phyloP scores from a whole-genome alignment of 2,329 filamentous ascomycete species.

The Chalaropsis ovoidea region DNA sequence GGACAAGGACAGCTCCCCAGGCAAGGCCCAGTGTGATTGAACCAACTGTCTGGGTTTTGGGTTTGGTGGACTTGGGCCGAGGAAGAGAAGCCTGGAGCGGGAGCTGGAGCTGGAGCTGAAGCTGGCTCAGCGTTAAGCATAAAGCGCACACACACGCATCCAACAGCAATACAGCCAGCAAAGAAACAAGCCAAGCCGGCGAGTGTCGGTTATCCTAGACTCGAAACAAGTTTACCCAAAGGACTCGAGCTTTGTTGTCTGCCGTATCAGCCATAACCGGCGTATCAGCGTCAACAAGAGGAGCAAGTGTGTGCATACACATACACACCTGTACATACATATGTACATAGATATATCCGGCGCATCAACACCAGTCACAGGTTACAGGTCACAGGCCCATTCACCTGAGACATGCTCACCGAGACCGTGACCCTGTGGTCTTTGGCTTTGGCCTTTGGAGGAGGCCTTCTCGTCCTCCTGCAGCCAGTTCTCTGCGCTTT shows the following conservation, averaged over 20 bases:
- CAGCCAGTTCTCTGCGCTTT: no score
- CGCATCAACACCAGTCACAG: slow-evolving; percentile 1
- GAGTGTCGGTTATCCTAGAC: neutral
- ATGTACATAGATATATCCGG: neutral
- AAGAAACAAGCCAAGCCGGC: neutral
- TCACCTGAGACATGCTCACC: slow-evolving; percentile 11
- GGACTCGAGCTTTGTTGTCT: neutral
- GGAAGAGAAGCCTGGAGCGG: neutral
- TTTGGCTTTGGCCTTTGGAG: no score
- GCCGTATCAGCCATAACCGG: neutral
- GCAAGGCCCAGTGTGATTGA: neutral
- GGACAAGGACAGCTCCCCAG: neutral
- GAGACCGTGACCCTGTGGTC: neutral
- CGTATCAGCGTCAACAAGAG: no score
- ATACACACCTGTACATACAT: neutral
- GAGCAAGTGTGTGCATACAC: no score
- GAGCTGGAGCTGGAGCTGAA: neutral
- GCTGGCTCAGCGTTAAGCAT: neutral
- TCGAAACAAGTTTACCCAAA: neutral
- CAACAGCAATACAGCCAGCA: neutral
- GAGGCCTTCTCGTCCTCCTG: no score
- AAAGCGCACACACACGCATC: neutral
- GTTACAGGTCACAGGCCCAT: neutral
- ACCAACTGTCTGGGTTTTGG: neutral
- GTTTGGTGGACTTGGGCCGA: neutral